Evolutionary conservation across 768 basidiomycete genomes (phyloP).

Genomic region (Russula sp.): DNA sequence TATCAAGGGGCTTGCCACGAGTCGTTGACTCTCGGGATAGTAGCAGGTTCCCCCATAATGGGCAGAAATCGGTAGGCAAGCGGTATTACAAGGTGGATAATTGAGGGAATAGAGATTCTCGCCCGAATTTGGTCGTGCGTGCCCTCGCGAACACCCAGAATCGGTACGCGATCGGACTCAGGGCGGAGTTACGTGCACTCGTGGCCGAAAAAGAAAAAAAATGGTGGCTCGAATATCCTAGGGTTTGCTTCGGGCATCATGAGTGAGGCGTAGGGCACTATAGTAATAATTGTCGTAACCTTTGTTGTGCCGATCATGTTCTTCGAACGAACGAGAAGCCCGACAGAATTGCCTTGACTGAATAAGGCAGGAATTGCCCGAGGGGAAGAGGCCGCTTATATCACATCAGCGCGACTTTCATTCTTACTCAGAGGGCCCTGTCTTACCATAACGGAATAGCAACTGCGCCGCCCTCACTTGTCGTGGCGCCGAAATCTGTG

Average conservation of each 20-base stretch:
- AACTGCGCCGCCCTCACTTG: no score
- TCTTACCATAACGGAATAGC: no score
- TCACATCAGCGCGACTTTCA: slow-evolving; percentile 20
- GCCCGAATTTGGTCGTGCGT: no score
- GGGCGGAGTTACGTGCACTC: slow-evolving; percentile 13
- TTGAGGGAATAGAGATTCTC: no score
- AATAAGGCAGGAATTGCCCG: slow-evolving; percentile 14
- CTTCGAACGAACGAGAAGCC: slow-evolving; percentile 20
- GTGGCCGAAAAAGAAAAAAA: background rate
- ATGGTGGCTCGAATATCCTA: slow-evolving; percentile 2
- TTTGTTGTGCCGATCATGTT: slow-evolving; percentile 13
- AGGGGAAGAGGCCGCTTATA: slow-evolving; percentile 7
- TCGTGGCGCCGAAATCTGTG: no score
- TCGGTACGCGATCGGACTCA: no score
- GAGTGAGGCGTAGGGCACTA: slow-evolving; percentile 1
- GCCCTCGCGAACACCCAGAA: no score
- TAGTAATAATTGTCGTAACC: slow-evolving; percentile 4
- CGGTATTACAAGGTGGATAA: no score
- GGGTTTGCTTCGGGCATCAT: background rate
- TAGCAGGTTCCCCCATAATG: no score
- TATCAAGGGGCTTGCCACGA: no score
- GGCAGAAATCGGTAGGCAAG: no score
- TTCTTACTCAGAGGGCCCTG: slow-evolving; percentile 15
- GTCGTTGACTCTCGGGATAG: no score
- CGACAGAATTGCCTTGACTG: slow-evolving; percentile 9